phyloP scores from a whole-genome alignment of 2,329 filamentous ascomycete species.

The Coccinonectria pachysandricola region DNA sequence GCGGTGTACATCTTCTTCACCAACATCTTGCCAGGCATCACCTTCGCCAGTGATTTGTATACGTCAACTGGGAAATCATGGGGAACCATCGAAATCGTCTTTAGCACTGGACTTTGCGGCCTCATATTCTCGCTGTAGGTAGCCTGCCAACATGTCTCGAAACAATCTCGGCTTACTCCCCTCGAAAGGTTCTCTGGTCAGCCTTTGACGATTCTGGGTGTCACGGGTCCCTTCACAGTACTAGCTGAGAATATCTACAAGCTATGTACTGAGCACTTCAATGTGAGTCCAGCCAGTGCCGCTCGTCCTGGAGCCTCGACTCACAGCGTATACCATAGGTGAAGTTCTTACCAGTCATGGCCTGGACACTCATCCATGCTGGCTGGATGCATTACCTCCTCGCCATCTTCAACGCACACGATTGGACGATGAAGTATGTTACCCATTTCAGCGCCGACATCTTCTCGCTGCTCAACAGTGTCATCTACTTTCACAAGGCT shows the following conservation, averaged over 20 bases:
- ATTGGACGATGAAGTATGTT: constrained; percentile 62
- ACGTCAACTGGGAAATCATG: constrained; percentile 51
- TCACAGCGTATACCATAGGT: constrained; percentile 26
- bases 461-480: constrained; percentile 55
- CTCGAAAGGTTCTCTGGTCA: constrained; percentile 47
- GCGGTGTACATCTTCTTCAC: constrained; percentile 59
- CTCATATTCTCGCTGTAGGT: constrained; percentile 50
- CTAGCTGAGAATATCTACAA: constrained; percentile 55
- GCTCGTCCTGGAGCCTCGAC: neutral
- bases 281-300: constrained; percentile 26
- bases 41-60: constrained; percentile 55
- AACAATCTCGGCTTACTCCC: too few species aligned
- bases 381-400: constrained; percentile 56
- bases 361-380: constrained; percentile 55
- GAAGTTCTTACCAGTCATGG: constrained; percentile 56
- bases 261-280: constrained; percentile 43
- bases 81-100: constrained; percentile 58
- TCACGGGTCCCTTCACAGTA: constrained; percentile 58
- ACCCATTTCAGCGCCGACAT: constrained; percentile 58
- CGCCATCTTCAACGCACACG: constrained; percentile 56
- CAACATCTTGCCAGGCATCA: constrained; percentile 56
- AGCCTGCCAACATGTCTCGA: neutral
- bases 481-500: constrained; percentile 60
- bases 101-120: constrained; percentile 55
- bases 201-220: constrained; percentile 54